Conservation (phyloP, 495 filamentous ascomycete genomes). For the Talaromyces thailandensis region DNA sequence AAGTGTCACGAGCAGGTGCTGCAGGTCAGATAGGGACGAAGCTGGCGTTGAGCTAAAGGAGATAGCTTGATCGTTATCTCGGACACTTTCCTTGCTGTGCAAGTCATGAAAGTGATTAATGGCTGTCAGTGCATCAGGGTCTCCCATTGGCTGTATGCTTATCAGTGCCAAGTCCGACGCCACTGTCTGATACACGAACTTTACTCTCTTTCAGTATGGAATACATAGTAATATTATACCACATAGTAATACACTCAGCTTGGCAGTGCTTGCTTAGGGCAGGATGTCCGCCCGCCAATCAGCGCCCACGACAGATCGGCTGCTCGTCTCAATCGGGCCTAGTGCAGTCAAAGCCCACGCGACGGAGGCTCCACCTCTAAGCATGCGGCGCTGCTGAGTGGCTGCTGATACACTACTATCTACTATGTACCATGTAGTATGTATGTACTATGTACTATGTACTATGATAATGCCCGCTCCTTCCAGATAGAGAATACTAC, state of each 20-base stretch:
- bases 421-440: too few species aligned
- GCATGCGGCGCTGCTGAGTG: neutral
- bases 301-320: neutral
- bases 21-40: neutral
- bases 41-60: neutral
- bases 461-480: conserved; percentile 2
- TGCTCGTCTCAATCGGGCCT: neutral
- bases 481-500: neutral
- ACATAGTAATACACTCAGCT: too few species aligned
- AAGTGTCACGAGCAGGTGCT: neutral
- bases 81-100: neutral
- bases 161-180: neutral
- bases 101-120: neutral
- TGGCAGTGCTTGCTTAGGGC: neutral
- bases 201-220: too few species aligned
- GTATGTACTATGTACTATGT: neutral
- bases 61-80: neutral
- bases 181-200: neutral
- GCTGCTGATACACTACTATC: too few species aligned
- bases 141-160: neutral
- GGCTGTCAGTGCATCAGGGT: neutral
- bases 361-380: neutral
- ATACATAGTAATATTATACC: too few species aligned
- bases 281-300: neutral
- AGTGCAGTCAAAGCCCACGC: neutral